Evolutionary conservation across 441 rosid genomes (phyloP), one percentile per base, ranked within the genome.

Genomic region (Breynia disticha): DNA sequence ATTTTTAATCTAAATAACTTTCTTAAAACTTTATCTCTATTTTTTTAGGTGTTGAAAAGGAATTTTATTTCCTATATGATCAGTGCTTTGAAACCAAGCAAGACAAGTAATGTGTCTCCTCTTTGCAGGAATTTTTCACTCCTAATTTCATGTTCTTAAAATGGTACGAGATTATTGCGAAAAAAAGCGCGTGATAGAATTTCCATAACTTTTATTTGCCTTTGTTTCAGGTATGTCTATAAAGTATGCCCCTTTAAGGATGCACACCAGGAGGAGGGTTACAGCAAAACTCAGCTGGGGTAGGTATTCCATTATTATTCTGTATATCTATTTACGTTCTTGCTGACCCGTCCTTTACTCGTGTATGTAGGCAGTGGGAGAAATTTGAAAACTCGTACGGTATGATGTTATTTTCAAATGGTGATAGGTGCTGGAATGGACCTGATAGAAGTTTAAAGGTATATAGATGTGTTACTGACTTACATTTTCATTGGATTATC

Each of bases 391-490:
- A 65, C 7, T 53, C 60, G 0, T 54, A 74, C 54, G 43, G 61
- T 21, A 45, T 55, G 64, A 67, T 74, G 76, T 35, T 71, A 50
- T 74, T 74, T 52, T 62, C 71, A 52, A 52, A 65, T 24, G 79
- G 76, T 2, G 65, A 65, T 39, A 20, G 54, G 44, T 74, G 79
- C 65, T 74, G 76, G 76, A 74, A 67, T 53, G 79, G 79, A 20
- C 79, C 79, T 22, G 64, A 67, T 65, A 74, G 79, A 59, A 71
- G 76, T 48, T 55, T 74, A 22, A 67, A 74, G 79, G 79, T 74
- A 57, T 19, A n/a, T n/a, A 10, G 13, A 45, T 15, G n/a, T 45
- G 35, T 28, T 28, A 0, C 8, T 5, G 8, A 1, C 35, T 28
- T 28, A 28, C 35, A 28, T 4, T 28, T n/a, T 28, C 35, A 28